Base-by-base conservation (phyloP, 345 rosid genomes). In the Chamaenerion angustifolium region DNA sequence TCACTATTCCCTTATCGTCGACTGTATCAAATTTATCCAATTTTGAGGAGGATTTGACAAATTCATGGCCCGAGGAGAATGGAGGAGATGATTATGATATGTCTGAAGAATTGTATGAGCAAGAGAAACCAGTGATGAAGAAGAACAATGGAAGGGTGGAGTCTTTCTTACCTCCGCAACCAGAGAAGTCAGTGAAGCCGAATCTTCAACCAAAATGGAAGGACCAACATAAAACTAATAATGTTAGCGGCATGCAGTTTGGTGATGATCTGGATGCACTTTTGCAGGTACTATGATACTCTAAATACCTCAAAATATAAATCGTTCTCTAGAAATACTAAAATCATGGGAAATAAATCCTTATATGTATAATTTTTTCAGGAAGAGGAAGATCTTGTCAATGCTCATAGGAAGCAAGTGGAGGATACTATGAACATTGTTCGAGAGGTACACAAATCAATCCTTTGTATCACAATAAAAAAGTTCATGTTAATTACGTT, bases 361-460 rank as follows among this genome's bases (percentile, higher is more conserved):
- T 31, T 2, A 31, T 31, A 31, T 31, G 37, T 1, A 31, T 31
- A 31, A 31, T 31, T 31, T 48, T 62, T 58, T 25, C 75, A 90
- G 98, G 98, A 90, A 75, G 98, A 90, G 58, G 96, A 86, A 68
- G 96, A 90, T 68, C 87, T 90, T 23, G 95, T 90, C 42, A 86
- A 76, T 75, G 98, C 98, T 42, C 98, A 90, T 51, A 71, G 98
- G 35, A 81, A 80, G 58, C 93, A 83, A 60, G 96, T 86, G 53
- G 98, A 90, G 71, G 95, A 83, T 27, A 90, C 98, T 1, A 90
- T 90, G 96, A 82, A 78, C 65, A 81, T 90, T 43, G 98, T 90
- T 21, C 87, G 64, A 70, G 98, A 90, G 96, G 98, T 90, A 69
- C 14, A 8, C 16, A 12, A 6, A 2, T 11, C 10, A 42, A 50